Percentiles rank a stretch among this genome's conserved stretches.
phyloP scores from a whole-genome alignment of 148 eudicot species.

The Suaeda aralocaspica region DNA sequence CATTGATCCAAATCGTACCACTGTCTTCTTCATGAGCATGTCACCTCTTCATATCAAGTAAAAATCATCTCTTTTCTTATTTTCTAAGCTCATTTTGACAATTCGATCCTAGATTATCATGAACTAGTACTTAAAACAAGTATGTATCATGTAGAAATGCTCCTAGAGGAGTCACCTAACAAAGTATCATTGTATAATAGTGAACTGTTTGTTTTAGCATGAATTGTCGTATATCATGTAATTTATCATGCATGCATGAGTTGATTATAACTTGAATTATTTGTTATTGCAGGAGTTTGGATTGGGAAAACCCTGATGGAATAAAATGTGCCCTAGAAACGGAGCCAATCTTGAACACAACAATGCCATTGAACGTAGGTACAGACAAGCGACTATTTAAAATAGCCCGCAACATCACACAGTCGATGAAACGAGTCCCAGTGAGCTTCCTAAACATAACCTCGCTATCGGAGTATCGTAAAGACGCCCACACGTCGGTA shows the following conservation, averaged over 20 bases:
- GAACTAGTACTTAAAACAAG: no score
- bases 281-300: constrained; percentile 51
- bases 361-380: constrained; percentile 68
- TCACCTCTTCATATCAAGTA: constrained; percentile 98
- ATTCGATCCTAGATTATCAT: background rate
- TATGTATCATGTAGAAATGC: no score
- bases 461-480: constrained; percentile 70
- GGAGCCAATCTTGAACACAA: constrained; percentile 58
- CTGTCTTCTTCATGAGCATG: constrained; percentile 83
- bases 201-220: no score
- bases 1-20: constrained; percentile 62
- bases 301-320: constrained; percentile 90
- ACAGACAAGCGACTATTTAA: constrained; percentile 68
- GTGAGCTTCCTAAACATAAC: constrained; percentile 80
- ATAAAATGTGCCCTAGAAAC: constrained; percentile 84
- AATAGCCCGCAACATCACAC: constrained; percentile 48
- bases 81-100: no score
- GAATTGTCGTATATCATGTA: no score
- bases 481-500: constrained; percentile 92
- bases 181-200: no score
- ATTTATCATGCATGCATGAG: no score
- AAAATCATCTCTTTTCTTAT: background rate
- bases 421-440: constrained; percentile 55
- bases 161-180: background rate
- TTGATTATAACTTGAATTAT: no score